These are phyloP conservation scores for Jackrogersella multiformis DNA, from an alignment of 495 filamentous ascomycete species.

Conservation along the genomic window DNA sequence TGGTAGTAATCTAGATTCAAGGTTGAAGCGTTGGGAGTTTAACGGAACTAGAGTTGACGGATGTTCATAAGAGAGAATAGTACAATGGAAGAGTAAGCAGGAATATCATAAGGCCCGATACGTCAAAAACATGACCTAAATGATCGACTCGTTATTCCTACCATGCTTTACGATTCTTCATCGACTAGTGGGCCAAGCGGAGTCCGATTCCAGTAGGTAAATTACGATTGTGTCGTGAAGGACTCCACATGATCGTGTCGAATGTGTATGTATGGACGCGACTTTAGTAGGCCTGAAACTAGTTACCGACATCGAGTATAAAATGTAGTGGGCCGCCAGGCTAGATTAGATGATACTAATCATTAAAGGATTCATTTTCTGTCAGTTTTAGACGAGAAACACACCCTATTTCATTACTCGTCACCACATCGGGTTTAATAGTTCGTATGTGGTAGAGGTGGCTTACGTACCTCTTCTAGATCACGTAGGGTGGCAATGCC, in stretches of 20 bases:
- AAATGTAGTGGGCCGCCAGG: conserved; percentile 15
- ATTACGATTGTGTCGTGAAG: conserved; percentile 5
- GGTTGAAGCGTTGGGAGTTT: not conserved
- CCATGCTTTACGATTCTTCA: conserved; percentile 2
- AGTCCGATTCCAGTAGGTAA: conserved; percentile 10
- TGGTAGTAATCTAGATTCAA: not conserved
- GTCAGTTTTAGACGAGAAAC: not conserved
- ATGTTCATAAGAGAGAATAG: conserved; percentile 11
- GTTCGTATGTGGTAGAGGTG: not conserved
- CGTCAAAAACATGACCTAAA: not conserved
- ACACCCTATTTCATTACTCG: not conserved
- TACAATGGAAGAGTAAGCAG: conserved; percentile 15
- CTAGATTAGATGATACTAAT: not conserved
- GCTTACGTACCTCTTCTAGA: conserved; percentile 27
- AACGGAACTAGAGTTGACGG: not conserved
- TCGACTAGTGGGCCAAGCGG: conserved; percentile 23
- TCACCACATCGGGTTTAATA: not conserved
- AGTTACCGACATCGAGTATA: not conserved
- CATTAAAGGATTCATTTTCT: not conserved
- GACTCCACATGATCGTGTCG: conserved; percentile 12
- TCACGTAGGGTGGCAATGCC: conserved; percentile 3
- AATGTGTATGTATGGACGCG: not conserved
- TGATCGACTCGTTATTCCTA: conserved; percentile 14
- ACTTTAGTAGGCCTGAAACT: conserved; percentile 21
- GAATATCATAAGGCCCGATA: conserved; percentile 15